Evolutionary conservation across 2,329 filamentous ascomycete genomes (phyloP).

Genomic region (Neospermospora avenae): DNA sequence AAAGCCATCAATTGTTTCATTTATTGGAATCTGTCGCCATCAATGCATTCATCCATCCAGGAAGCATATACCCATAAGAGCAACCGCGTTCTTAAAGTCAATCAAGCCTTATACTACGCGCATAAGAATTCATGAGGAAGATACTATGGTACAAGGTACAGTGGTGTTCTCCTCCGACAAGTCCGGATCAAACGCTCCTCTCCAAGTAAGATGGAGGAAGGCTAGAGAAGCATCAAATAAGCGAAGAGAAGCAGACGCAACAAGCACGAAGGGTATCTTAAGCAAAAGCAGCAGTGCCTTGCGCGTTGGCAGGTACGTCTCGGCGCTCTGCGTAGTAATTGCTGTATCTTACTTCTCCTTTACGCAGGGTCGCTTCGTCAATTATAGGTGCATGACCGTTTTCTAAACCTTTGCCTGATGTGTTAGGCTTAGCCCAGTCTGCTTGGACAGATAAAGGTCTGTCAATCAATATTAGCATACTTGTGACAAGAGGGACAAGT

Average conservation of each 20-base stretch:
- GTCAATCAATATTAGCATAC: constrained; percentile 19
- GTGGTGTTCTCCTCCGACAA: no score
- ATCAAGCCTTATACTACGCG: no score
- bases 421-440: constrained; percentile 29
- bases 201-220: not conserved
- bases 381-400: constrained; percentile 43
- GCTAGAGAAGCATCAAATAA: not conserved
- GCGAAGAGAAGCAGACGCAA: not conserved
- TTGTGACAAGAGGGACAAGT: no score
- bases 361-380: constrained; percentile 41
- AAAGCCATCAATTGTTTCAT: no score
- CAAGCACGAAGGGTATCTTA: not conserved
- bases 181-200: no score
- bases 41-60: not conserved
- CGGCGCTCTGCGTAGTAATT: constrained; percentile 40
- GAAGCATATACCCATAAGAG: not conserved
- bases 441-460: constrained; percentile 44
- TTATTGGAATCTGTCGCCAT: no score
- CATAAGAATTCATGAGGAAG: not conserved
- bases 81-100: no score
- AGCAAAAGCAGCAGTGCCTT: constrained; percentile 31
- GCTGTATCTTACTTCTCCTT: constrained; percentile 43
- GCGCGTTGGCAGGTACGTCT: constrained; percentile 26
- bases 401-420: constrained; percentile 37
- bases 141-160: no score